A percentile compares a stretch with the other conserved stretches of the same genome.
These are phyloP conservation scores for Fusarium sp. DNA, from an alignment of 2,329 filamentous ascomycete genomes.

Conservation along the genomic window DNA sequence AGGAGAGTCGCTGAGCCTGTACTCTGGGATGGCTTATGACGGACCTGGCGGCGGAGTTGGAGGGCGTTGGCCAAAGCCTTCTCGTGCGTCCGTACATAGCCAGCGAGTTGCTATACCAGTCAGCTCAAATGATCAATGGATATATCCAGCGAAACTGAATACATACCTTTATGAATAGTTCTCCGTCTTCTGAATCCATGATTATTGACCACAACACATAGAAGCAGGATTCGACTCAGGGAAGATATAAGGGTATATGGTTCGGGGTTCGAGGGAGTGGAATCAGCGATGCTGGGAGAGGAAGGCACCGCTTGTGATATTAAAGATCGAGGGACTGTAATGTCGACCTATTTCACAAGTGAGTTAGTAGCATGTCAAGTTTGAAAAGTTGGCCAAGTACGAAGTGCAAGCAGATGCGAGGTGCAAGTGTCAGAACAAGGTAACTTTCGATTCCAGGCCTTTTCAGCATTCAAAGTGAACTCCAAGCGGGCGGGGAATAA, in stretches of 20 bases:
- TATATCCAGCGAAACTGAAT: not conserved
- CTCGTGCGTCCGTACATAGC: slow-evolving; percentile 96
- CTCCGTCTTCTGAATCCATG: slow-evolving; percentile 91
- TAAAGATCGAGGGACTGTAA: slow-evolving; percentile 29
- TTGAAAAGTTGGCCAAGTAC: slow-evolving; percentile 12
- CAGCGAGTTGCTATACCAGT: slow-evolving; percentile 82
- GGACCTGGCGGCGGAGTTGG: slow-evolving; percentile 81
- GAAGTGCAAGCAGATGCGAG: slow-evolving; percentile 16
- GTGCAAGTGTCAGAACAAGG: slow-evolving; percentile 6
- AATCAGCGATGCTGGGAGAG: slow-evolving; percentile 4
- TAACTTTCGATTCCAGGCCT: not conserved
- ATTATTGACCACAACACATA: slow-evolving; percentile 56
- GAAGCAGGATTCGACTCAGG: slow-evolving; percentile 13
- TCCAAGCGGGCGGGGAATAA: slow-evolving; percentile 4
- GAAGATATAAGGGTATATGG: not conserved
- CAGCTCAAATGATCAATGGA: slow-evolving; percentile 42
- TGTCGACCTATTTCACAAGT: slow-evolving; percentile 38
- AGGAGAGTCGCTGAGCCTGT: slow-evolving; percentile 67
- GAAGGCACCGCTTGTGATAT: slow-evolving; percentile 23
- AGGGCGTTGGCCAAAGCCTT: slow-evolving; percentile 96
- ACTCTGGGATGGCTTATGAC: slow-evolving; percentile 76
- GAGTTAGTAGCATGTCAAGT: slow-evolving; percentile 34
- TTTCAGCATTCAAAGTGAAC: slow-evolving; percentile 6
- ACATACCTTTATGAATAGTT: slow-evolving; percentile 86
- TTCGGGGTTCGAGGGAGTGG: slow-evolving; percentile 11